phyloP scores from a whole-genome alignment of 75 land plant species.

The Picea sitchensis region DNA sequence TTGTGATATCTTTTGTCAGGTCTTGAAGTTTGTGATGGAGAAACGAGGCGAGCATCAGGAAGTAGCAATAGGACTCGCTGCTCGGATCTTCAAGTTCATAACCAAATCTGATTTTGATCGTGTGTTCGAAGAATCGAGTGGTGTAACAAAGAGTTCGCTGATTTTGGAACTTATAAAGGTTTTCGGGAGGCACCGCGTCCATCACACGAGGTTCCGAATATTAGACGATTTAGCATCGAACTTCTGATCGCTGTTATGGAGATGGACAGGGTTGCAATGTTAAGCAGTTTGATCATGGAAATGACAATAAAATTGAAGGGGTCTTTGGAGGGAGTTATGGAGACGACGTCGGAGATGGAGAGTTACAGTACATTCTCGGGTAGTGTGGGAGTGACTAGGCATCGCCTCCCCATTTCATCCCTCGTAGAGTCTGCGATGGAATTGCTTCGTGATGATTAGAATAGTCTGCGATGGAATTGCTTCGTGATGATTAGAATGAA shows the following conservation, averaged over 20 bases:
- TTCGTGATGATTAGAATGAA: too few relatives aligned
- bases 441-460: too few relatives aligned
- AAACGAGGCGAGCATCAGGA: not conserved
- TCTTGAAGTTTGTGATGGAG: too few relatives aligned
- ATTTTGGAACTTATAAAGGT: constrained; percentile 6
- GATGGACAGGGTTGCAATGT: not conserved
- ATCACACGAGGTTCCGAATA: too few relatives aligned
- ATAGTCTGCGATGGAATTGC: too few relatives aligned
- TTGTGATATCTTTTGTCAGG: not conserved
- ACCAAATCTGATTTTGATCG: constrained; percentile 19
- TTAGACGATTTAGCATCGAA: too few relatives aligned
- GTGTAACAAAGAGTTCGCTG: constrained; percentile 9
- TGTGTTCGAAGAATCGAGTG: constrained; percentile 19
- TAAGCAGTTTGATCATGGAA: too few relatives aligned
- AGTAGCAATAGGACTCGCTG: not conserved
- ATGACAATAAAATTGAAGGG: too few relatives aligned
- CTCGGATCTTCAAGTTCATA: not conserved
- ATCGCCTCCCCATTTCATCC: constrained; percentile 20
- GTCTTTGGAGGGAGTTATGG: not conserved
- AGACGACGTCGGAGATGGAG: too few relatives aligned
- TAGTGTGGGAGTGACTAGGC: constrained; percentile 49
- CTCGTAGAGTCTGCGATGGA: too few relatives aligned
- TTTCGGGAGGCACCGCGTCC: not conserved
- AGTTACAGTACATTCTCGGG: constrained; percentile 14
- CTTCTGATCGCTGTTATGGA: too few relatives aligned